phyloP scores from a whole-genome alignment of 345 rosid genomes.

The Kernera saxatilis region DNA sequence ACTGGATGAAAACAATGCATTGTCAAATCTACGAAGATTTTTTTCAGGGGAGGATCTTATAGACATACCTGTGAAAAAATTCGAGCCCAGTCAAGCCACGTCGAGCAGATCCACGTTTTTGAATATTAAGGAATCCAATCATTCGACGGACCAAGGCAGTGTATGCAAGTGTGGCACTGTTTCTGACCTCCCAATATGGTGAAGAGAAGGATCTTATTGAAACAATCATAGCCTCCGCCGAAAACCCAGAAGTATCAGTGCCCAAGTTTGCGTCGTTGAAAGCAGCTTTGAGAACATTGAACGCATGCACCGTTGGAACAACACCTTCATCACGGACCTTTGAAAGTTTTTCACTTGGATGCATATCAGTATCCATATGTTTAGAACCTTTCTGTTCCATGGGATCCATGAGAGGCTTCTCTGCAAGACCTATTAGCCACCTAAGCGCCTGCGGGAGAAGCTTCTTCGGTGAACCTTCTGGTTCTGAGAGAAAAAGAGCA shows the following conservation, averaged over 20 bases:
- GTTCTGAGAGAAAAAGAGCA: constrained; percentile 92
- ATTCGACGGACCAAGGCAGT: constrained; percentile 87
- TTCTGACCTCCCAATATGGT: constrained; percentile 93
- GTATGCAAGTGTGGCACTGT: constrained; percentile 89
- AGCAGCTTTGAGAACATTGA: constrained; percentile 83
- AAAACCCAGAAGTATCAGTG: constrained; percentile 91
- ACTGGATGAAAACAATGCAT: constrained; percentile 1
- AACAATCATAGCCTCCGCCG: constrained; percentile 84
- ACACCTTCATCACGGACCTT: constrained; percentile 95
- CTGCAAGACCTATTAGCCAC: constrained; percentile 83
- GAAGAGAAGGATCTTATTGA: constrained; percentile 85
- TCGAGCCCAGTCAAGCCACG: constrained; percentile 90
- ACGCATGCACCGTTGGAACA: constrained; percentile 89
- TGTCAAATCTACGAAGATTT: not conserved
- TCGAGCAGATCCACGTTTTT: constrained; percentile 78
- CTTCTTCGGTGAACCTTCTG: constrained; percentile 91
- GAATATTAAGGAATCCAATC: constrained; percentile 91
- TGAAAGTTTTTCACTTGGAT: constrained; percentile 46
- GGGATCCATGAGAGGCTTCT: constrained; percentile 41
- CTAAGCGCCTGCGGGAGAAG: constrained; percentile 78
- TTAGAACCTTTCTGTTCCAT: constrained; percentile 25
- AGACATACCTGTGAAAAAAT: constrained; percentile 85
- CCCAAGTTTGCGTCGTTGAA: constrained; percentile 94
- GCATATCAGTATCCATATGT: constrained; percentile 29
- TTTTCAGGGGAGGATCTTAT: not conserved